Base-by-base conservation (phyloP, 2,329 filamentous ascomycete genomes). In the Bimuria novae-zelandiae region DNA sequence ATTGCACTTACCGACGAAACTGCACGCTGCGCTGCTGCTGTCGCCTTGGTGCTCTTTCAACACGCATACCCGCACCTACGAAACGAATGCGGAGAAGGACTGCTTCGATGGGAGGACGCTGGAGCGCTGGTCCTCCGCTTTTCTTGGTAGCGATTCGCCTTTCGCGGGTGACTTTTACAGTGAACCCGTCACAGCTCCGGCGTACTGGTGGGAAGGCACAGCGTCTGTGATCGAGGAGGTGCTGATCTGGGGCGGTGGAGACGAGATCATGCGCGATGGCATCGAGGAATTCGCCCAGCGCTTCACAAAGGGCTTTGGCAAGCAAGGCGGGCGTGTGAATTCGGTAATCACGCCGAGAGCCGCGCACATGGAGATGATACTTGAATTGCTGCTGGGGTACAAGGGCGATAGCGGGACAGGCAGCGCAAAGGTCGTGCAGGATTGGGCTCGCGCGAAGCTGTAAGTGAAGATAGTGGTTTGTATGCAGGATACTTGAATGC, bases 41-140 rank as follows among this genome's bases (percentile, higher is more conserved):
- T 80, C 79, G 0, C 84, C 85, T 0, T 88, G 85, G 84, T 74
- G 78, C 1, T 77, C 77, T 1, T 80, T 87, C 55, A 72, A 75
- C n/a, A 74, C 72, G 0, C 68, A 76, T 16, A 76, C 77, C 22
- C 66, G 72, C 0, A 76, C 75, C 1, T 77, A 76, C 40, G 61
- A 64, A 6, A 66, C 70, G 7, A 84, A 85, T 51, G 72, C 73
- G 3, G 72, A 77, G 21, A 81, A 79, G 36, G 84, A 86, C 61
- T 69, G 80, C 47, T 75, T 86, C 37, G 73, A 76, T 11, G 62
- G 67, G 0, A 61, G 63, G 0, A 67, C 76, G 0, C 75, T 77
- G 1, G 60, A 60, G 0, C 72, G 75, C 1, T 86, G 82, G 82
- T 69, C 74, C 1, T 51, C 60, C 1, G 75, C 78, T 1, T 85